A percentile compares a stretch with the other conserved stretches of the same genome.
Evolutionary conservation across 805 yeast genomes (phyloP).

Genomic region (Komagataella mondaviorum): DNA sequence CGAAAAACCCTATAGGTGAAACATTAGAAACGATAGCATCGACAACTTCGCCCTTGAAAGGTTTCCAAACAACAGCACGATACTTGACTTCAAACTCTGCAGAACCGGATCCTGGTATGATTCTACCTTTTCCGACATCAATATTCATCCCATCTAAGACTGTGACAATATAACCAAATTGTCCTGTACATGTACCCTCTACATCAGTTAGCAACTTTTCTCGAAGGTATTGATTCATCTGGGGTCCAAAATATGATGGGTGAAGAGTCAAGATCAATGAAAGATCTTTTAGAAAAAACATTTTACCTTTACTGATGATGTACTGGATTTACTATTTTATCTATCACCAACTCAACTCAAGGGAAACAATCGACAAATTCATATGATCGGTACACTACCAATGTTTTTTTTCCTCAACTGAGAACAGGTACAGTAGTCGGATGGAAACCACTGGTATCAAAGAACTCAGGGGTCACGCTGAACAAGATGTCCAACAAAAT

Average conservation of each 20-base stretch:
- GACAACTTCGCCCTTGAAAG: slow-evolving; percentile 97
- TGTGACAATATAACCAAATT: slow-evolving; percentile 94
- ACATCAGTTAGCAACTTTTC: slow-evolving; percentile 89
- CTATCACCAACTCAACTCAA: not conserved
- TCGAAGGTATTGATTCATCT: slow-evolving; percentile 87
- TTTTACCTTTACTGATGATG: not conserved
- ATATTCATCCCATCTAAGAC: slow-evolving; percentile 90
- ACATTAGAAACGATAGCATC: slow-evolving; percentile 94
- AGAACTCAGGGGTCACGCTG: not conserved
- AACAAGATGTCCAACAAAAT: slow-evolving; percentile 29
- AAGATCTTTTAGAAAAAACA: slow-evolving; percentile 49
- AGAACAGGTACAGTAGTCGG: too few species aligned
- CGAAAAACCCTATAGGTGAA: slow-evolving; percentile 90
- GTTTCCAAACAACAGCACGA: slow-evolving; percentile 95
- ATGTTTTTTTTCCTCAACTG: not conserved
- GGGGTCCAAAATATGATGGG: slow-evolving; percentile 96
- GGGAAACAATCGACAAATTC: not conserved
- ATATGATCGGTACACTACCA: not conserved
- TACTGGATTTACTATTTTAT: not conserved
- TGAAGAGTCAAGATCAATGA: slow-evolving; percentile 86
- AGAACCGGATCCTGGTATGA: slow-evolving; percentile 82
- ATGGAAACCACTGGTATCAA: not conserved
- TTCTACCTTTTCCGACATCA: slow-evolving; percentile 89
- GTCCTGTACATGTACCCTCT: slow-evolving; percentile 98
- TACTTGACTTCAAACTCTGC: slow-evolving; percentile 96